Evolutionary conservation across 1,284 basidiomycete genomes (phyloP).

Genomic region (Papiliotrema laurentii): DNA sequence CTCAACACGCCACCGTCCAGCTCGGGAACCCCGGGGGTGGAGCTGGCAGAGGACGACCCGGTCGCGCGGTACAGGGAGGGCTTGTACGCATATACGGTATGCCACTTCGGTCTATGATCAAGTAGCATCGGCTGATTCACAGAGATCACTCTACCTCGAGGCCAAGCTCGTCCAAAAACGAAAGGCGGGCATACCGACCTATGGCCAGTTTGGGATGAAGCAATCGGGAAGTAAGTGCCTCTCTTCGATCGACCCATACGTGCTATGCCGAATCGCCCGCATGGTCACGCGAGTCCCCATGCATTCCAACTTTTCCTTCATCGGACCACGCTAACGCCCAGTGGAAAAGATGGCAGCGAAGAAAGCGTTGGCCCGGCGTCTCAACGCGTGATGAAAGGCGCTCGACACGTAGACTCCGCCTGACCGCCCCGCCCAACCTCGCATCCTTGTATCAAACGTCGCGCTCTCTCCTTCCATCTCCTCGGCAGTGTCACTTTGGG

Average conservation of each 20-base stretch:
- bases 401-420: background rate
- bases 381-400: background rate
- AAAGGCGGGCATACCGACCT: conserved; percentile 1
- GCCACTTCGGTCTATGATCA: background rate
- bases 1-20: background rate
- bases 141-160: conserved; percentile 13
- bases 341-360: conserved; percentile 22
- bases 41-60: conserved; percentile 2
- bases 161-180: conserved; percentile 12
- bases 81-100: conserved; percentile 23
- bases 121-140: background rate
- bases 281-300: background rate
- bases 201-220: conserved; percentile 13
- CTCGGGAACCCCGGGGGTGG: background rate
- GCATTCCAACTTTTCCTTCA: background rate
- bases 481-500: no score
- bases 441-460: no score
- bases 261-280: background rate
- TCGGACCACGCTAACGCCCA: background rate
- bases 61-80: conserved; percentile 13
- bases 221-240: conserved; percentile 18
- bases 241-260: background rate
- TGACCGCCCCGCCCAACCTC: background rate
- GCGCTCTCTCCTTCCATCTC: no score
- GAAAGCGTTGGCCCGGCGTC: conserved; percentile 14